Conservation (phyloP, 768 basidiomycete species). For the Chalciporus chontae region DNA sequence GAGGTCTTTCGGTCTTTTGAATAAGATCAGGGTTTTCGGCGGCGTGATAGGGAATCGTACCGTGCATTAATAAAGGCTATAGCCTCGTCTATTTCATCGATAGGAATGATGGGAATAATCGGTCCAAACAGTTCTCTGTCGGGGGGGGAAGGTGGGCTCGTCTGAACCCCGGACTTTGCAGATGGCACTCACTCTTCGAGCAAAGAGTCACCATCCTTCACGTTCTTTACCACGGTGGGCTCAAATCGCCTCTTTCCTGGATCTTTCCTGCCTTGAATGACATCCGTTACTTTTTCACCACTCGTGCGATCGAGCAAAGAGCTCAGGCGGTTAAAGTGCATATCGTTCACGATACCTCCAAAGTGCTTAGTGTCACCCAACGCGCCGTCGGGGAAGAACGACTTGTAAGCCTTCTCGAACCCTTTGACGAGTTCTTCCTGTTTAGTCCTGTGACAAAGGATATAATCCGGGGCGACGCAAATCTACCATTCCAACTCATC, state of each 20-base stretch:
- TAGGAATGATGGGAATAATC: conserved; percentile 57
- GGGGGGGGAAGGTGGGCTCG: too few species aligned
- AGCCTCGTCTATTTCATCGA: conserved; percentile 53
- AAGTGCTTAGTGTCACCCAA: conserved; percentile 41
- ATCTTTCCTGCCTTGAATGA: conserved; percentile 33
- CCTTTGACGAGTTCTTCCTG: conserved; percentile 47
- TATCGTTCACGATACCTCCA: conserved; percentile 49
- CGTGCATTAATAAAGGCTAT: conserved; percentile 50
- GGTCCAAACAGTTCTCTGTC: conserved; percentile 74
- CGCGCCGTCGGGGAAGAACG: conserved; percentile 55
- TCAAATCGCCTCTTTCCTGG: conserved; percentile 45
- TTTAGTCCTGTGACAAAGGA: conserved; percentile 37
- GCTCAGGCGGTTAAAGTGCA: conserved; percentile 52
- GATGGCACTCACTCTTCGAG: conserved; percentile 49
- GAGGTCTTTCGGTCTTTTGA: conserved; percentile 37
- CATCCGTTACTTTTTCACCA: conserved; percentile 55
- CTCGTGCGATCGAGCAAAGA: conserved; percentile 50
- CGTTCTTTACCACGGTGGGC: conserved; percentile 57
- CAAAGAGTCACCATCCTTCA: conserved; percentile 51
- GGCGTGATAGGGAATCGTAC: conserved; percentile 30
- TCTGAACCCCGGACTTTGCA: background rate
- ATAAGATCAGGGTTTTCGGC: background rate
- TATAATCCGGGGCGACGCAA: conserved; percentile 41
- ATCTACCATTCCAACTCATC: too few species aligned
- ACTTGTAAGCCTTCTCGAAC: conserved; percentile 39